Evolutionary conservation across 2,329 filamentous ascomycete species (phyloP), one percentile per base, ranked within the genome.

Genomic region (Colletotrichum acutatum): DNA sequence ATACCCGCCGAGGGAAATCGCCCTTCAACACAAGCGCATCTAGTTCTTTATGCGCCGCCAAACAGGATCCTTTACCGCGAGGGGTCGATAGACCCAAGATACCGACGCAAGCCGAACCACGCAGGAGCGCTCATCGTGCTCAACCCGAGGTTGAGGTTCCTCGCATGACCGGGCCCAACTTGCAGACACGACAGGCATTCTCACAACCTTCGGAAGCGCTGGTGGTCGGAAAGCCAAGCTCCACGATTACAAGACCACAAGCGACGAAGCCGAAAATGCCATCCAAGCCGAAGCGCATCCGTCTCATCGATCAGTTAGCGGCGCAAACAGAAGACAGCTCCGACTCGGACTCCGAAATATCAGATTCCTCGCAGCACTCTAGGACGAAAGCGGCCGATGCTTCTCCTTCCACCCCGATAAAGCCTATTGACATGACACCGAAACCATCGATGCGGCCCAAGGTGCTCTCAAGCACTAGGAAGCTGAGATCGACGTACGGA

Each of bases 291-390:
- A 69, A 57, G 42, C 69, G 66, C 24, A 53, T 74, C 11, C 72
- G 74, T 30, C 61, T 75, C 22, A 75, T 75, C 28, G 74, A 75
- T n/a, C 74, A 72, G 58, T 30, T 75, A 14, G 72, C 54, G 22
- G 72, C 74, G 24, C 74, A 75, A 60, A 71, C 46, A 24, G 62
- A 70, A n/a, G 69, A 71, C 8, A 62, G 58, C 42, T 65, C 54
- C 7, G 74, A 72, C 19, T 71, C 54, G 7, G 74, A 75, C 14
- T 72, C 68, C 12, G 71, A 71, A 34, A 16, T 54, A 6, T 72
- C 61, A 30, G 60, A 66, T 28, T 16, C 46, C 6, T 60, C 61
- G 24, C 54, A 61, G 14, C 19, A 19, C 7, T 53, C 56, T 57
- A 30, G 56, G 14, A n/a, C 26, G 5, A 9, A 12, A 16, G 49